Conservation (phyloP, 495 filamentous ascomycete species). For the Amorphotheca resinae region DNA sequence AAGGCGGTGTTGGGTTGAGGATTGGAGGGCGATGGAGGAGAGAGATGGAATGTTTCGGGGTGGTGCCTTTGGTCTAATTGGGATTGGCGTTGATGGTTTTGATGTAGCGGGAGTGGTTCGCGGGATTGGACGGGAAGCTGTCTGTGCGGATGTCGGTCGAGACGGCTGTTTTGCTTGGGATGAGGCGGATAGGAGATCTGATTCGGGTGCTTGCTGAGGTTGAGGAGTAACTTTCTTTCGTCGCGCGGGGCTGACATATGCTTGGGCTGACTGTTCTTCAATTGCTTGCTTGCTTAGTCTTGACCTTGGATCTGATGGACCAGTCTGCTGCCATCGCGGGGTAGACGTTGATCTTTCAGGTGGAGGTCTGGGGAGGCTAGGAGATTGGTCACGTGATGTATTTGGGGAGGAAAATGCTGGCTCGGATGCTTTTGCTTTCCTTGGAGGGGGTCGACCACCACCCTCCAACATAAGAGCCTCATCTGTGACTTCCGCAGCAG, state of each 20-base stretch:
- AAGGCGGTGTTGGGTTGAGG: slow-evolving; percentile 61
- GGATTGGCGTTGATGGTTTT: slow-evolving; percentile 32
- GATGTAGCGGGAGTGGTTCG: slow-evolving; percentile 22
- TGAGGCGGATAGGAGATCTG: slow-evolving; percentile 14
- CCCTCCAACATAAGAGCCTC: slow-evolving; percentile 86
- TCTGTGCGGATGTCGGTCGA: slow-evolving; percentile 4
- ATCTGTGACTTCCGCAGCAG: slow-evolving; percentile 48
- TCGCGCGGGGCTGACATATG: slow-evolving; percentile 82
- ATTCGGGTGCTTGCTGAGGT: slow-evolving; percentile 6
- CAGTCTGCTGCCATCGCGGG: slow-evolving; percentile 17
- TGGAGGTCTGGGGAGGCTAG: slow-evolving; percentile 11
- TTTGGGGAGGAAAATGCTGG: slow-evolving; percentile 9
- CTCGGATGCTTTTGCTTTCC: slow-evolving; percentile 19
- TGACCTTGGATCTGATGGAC: slow-evolving; percentile 37
- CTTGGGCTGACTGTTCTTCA: slow-evolving; percentile 72
- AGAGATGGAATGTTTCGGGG: slow-evolving; percentile 55
- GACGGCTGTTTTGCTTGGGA: slow-evolving; percentile 4
- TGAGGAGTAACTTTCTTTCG: slow-evolving; percentile 52
- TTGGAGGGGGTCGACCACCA: slow-evolving; percentile 33
- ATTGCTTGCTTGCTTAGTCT: slow-evolving; percentile 56
- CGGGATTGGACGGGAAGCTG: slow-evolving; percentile 16
- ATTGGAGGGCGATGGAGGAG: slow-evolving; percentile 52
- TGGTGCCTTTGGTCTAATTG: slow-evolving; percentile 34
- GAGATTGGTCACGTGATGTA: slow-evolving; percentile 14
- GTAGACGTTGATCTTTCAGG: slow-evolving; percentile 19